Evolutionary conservation across 768 basidiomycete genomes (phyloP).

Genomic region (Podaxis sp.): DNA sequence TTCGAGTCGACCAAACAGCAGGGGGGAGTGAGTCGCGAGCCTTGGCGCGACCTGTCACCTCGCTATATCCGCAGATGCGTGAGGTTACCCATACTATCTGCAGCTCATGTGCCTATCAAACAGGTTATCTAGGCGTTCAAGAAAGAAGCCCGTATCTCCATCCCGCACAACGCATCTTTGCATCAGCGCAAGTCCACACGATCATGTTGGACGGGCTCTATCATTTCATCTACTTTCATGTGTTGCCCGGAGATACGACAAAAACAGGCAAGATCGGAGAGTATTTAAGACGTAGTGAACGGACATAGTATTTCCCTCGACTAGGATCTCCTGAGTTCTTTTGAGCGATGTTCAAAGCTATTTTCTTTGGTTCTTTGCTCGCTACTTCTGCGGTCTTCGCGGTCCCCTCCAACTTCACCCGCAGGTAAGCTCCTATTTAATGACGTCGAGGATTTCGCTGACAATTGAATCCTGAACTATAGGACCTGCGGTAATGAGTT

Average conservation of each 20-base stretch:
- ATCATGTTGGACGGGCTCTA: neutral
- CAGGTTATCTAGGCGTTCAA: neutral
- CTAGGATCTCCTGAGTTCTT: neutral
- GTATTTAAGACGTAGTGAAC: neutral
- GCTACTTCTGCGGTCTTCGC: constrained; percentile 28
- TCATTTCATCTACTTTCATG: neutral
- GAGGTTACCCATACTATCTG: neutral
- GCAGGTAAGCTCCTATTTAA: neutral
- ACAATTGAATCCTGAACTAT: constrained; percentile 11
- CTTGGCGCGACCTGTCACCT: neutral
- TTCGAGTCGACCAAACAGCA: neutral
- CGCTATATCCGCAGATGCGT: neutral
- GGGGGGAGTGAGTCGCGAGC: neutral
- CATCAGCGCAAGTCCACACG: neutral
- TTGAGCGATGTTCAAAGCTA: constrained; percentile 27
- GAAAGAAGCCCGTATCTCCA: neutral
- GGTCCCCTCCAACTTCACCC: constrained; percentile 23
- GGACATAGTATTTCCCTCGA: neutral
- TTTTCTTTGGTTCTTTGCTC: constrained; percentile 27
- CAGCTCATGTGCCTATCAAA: neutral
- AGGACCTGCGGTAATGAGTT: constrained; percentile 39
- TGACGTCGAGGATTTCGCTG: neutral
- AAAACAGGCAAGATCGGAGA: neutral
- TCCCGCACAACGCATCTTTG: neutral
- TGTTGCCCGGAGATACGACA: neutral